Base-by-base conservation (phyloP, 257 asterid species). In the Vinca minor region DNA sequence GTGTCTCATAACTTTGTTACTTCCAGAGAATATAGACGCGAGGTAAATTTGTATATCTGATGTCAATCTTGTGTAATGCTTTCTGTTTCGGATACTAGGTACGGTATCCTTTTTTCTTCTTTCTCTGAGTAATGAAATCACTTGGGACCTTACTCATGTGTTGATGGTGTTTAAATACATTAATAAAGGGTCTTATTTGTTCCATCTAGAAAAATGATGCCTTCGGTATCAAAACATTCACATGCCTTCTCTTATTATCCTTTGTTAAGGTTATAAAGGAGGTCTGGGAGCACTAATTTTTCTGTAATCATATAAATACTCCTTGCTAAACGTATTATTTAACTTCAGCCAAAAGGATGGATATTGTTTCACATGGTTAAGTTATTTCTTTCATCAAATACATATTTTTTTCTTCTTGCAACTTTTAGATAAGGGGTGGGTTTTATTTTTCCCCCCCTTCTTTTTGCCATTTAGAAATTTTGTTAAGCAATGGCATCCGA, bases 11-110 rank as follows among this genome's bases (percentile, higher is more conserved):
- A 83, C 57, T 91, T 86, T 63, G 95, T 91, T 38, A 75, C 85
- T 70, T 83, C 89, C 64, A 85, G 96, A 69, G 96, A 91, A 77
- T 88, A 86, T 32, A 87, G 96, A 12, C 82, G 80, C n/a, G 95
- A 88, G 98, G 98, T 91, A 74, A 79, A 48, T 53, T 64, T 48
- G n/a, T 29, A 35, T 9, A 38, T 14, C 26, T 47, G 38, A 63
- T 2, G 20, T 26, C 21, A 18, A 17, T 45, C 38, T 67, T 58
- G 42, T 45, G 11, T 15, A 0, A 17, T 41, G 5, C 15, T 8
- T 31, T 6, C 18, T 25, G 5, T 48, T 21, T 29, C 17, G 12
- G 41, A 32, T 3, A 15, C 8, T 39, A 1, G 25, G 8, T 49
- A 53, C 28, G 6, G 21, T 25, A 12, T 20, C 5, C 3, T 39